These are phyloP conservation scores for Exsudoporus floridanus DNA, from an alignment of 1,284 basidiomycete species.

Conservation along the genomic window DNA sequence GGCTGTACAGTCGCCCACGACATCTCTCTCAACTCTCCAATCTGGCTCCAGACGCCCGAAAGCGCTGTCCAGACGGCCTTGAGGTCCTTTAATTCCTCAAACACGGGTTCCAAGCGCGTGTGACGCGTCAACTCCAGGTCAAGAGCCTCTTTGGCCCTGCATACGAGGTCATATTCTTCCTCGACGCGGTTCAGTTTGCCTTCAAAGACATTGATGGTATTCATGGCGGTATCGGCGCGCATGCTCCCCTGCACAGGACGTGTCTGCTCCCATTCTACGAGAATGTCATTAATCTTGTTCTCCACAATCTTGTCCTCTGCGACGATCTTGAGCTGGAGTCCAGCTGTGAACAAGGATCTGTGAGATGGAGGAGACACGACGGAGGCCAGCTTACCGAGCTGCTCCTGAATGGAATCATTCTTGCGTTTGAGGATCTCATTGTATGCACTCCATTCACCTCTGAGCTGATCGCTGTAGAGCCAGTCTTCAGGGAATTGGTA, in stretches of 20 bases:
- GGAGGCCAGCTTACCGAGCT: slow-evolving; percentile 61
- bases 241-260: slow-evolving; percentile 95
- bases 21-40: slow-evolving; percentile 85
- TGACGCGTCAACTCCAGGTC: slow-evolving; percentile 91
- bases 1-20: slow-evolving; percentile 93
- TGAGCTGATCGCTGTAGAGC: slow-evolving; percentile 97
- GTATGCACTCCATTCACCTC: slow-evolving; percentile 98
- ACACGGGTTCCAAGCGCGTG: slow-evolving; percentile 88
- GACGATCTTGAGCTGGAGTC: slow-evolving; percentile 97
- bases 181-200: slow-evolving; percentile 84
- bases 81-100: slow-evolving; percentile 93
- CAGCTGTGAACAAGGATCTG: slow-evolving; percentile 52
- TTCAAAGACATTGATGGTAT: slow-evolving; percentile 93
- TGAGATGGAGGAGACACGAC: slow-evolving; percentile 3
- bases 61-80: slow-evolving; percentile 99
- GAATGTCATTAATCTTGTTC: slow-evolving; percentile 87
- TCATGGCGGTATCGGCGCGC: slow-evolving; percentile 94
- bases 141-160: slow-evolving; percentile 94
- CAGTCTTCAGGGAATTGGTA: slow-evolving; percentile 97
- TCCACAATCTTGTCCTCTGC: slow-evolving; percentile 98
- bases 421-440: slow-evolving; percentile 97
- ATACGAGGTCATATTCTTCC: slow-evolving; percentile 92
- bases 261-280: slow-evolving; percentile 93
- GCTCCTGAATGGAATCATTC: slow-evolving; percentile 98
- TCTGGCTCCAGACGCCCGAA: slow-evolving; percentile 95